Base-by-base conservation (phyloP, 2,329 filamentous ascomycete species). In the Trichoderma hamatum region DNA sequence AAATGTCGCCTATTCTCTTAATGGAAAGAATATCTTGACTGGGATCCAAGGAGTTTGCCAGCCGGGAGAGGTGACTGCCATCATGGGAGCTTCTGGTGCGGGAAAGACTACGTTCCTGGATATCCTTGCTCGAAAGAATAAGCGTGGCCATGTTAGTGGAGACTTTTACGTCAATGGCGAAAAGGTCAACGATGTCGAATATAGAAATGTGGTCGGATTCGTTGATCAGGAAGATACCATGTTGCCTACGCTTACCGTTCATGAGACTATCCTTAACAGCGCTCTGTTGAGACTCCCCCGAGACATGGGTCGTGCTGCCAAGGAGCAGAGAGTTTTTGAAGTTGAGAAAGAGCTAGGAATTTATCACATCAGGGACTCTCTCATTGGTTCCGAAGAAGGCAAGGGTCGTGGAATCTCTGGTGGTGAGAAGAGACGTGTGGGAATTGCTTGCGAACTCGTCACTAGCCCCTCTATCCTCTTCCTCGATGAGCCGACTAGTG, bases 201-300 rank as follows among this genome's bases (percentile, higher is more conserved):
- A 96, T 82, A 93, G 92, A 77, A 94, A 89, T 71, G 93, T 98
- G 63, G 91, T 97, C 72, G 96, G 96, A 26, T 99, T 98, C 75
- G 96, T 99, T 51, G 96, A 99, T 75, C 96, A 99, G 81, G 96
- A 99, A 77, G 96, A 99, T 77, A 97, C 95, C 5, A 95, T 99
- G 90, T 85, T 99, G 54, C 91, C 96, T 0, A 99, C 96, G 0
- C 84, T 99, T 73, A 99, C 96, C 0, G 96, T 99, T 10, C 96
- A 99, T 78, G 96, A 99, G 80, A 99, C 96, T 0, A 99, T 99
- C 71, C 84, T 97, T 72, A 97, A 92, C 74, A 98, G 95, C 75
- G 96, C 96, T 30, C 83, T 98, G 21, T 87, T 99, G 60, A 90
- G 96, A 73, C 85, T 99, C n/a, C 96, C 96, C 4, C 90, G 90